Conservation (phyloP, 352 stramenopile species). For the Phytopythium cucurbitacearum region DNA sequence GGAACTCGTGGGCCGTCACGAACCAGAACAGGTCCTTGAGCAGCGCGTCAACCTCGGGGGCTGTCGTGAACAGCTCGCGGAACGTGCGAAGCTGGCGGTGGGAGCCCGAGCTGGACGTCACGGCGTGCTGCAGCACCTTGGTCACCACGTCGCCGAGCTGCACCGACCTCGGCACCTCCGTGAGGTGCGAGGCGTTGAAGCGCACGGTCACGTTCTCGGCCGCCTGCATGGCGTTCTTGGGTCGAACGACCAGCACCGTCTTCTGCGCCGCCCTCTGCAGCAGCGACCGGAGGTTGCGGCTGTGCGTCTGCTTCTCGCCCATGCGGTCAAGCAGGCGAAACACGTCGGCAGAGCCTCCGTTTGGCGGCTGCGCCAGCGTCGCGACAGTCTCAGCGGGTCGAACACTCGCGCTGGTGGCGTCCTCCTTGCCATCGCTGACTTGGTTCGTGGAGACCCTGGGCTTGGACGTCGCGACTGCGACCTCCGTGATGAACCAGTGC, state of each 20-base stretch:
- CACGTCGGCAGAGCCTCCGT: constrained; percentile 19
- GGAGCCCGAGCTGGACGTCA: not conserved
- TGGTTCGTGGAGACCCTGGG: no score
- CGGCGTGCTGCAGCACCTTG: constrained; percentile 42
- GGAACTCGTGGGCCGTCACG: constrained; percentile 54
- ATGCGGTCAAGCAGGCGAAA: constrained; percentile 51
- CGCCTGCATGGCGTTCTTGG: constrained; percentile 66
- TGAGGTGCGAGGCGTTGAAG: constrained; percentile 38
- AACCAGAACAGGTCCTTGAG: constrained; percentile 81
- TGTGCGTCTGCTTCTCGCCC: constrained; percentile 39
- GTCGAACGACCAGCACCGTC: constrained; percentile 66
- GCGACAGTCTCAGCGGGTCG: constrained; percentile 1
- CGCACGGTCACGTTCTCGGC: constrained; percentile 61
- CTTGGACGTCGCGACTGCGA: no score
- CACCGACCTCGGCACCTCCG: constrained; percentile 47
- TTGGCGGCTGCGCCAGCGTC: no score
- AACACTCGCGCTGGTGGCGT: not conserved
- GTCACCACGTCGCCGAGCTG: constrained; percentile 39
- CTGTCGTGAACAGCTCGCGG: constrained; percentile 33
- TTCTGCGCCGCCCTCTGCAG: constrained; percentile 69
- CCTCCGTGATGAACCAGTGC: no score
- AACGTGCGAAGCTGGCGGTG: constrained; percentile 31
- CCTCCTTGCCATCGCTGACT: constrained; percentile 1
- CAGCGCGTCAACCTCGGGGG: constrained; percentile 42
- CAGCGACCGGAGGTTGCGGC: constrained; percentile 50